Conservation (phyloP, 768 basidiomycete genomes). For the Nevesoporus exiguus region DNA sequence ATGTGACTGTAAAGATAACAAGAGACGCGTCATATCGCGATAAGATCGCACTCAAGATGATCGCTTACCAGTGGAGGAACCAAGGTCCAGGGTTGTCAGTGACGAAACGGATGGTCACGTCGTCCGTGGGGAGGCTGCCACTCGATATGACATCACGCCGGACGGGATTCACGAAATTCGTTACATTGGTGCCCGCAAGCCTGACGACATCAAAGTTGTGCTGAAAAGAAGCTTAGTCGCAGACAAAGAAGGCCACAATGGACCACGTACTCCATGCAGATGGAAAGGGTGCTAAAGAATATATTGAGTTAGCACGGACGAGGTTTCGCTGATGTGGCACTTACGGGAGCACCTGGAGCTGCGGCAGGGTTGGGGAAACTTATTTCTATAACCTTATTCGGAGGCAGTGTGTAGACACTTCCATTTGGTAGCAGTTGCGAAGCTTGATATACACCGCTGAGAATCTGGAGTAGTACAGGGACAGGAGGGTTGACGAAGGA, state of each 20-base stretch:
- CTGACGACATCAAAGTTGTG: constrained; percentile 37
- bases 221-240: constrained; percentile 10
- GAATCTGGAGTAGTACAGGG: constrained; percentile 28
- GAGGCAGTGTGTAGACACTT: constrained; percentile 43
- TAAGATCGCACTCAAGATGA: not conserved
- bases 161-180: constrained; percentile 37
- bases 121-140: constrained; percentile 29
- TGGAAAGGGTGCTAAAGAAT: constrained; percentile 34
- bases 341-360: constrained; percentile 28
- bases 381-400: constrained; percentile 45
- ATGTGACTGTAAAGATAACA: not conserved
- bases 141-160: constrained; percentile 31
- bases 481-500: constrained; percentile 33
- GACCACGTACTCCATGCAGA: constrained; percentile 36
- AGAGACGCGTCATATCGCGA: not conserved
- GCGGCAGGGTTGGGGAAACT: constrained; percentile 36
- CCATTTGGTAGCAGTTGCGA: constrained; percentile 46
- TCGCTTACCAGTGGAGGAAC: constrained; percentile 7
- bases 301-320: not conserved
- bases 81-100: constrained; percentile 38
- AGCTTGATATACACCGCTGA: constrained; percentile 47
- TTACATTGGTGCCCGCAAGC: constrained; percentile 22
- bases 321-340: not conserved
- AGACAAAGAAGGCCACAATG: too few relatives aligned
- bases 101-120: constrained; percentile 54